Base-by-base conservation (phyloP, 192 early-diverging fungal genomes). In the Pilobolus umbonatus region DNA sequence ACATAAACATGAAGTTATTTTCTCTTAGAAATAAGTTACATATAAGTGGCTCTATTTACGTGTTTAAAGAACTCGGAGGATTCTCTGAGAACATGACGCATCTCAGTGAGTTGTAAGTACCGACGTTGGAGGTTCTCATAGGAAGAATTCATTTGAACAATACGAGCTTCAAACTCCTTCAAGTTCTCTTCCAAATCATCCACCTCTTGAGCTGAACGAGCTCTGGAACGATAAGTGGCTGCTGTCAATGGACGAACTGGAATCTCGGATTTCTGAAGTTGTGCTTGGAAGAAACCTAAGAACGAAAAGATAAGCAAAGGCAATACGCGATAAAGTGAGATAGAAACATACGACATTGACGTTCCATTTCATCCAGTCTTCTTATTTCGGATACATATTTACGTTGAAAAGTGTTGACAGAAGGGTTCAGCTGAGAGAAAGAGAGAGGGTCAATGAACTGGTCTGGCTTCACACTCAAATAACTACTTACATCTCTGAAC, bases 371-470 rank as follows among this genome's bases (percentile, higher is more conserved):
- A 68, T 99, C 94, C 28, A 95, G 81, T 36, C 93, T 86, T 61
- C 94, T 85, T 67, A 99, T 95, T 70, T 98, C 92, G 53, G 77
- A 87, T 21, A 98, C 97, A 73, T 93, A 98, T 19, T 92, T 85
- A 17, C 95, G 85, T 74, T 99, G 95, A 66, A 99, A 99, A 10
- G 94, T 94, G 69, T 93, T 98, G 24, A 93, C 90, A 29, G 92
- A 85, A 24, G 85, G 77, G 75, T 99, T 99, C 51, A 97, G 77
- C 92, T 94, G 57, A 28, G 53, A 31, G 29, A 6, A 32, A 35
- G 24, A 11, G 1, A 21, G 31, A 34, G 51, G 21, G 32, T 14
- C 31, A 36, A 22, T 31, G 3, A 42, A 15, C n/a, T 15, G 19
- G 10, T 35, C 11, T 35, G 49, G 31, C 32, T 30, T 31, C n/a